A percentile compares a stretch with the other conserved stretches of the same genome.
phyloP scores from a whole-genome alignment of 805 yeast genomes.

The Isabelozyma heimii region DNA sequence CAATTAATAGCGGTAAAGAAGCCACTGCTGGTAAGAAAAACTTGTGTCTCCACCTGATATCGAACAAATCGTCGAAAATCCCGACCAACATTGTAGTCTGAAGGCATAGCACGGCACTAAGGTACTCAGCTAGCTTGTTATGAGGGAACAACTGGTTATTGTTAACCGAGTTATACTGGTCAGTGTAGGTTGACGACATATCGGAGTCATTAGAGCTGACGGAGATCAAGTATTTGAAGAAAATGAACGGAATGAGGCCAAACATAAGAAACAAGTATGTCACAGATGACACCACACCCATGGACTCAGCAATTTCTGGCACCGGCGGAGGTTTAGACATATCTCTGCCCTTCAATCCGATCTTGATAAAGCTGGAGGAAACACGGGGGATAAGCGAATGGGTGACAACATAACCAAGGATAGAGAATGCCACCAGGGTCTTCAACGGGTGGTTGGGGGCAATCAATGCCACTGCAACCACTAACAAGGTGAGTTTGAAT shows the following conservation, averaged over 20 bases:
- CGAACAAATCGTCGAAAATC: conserved; percentile 90
- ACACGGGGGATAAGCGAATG: conserved; percentile 64
- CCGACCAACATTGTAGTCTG: conserved; percentile 85
- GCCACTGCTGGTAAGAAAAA: conserved; percentile 94
- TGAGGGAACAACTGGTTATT: conserved; percentile 62
- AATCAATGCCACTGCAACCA: conserved; percentile 19
- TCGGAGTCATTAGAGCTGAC: conserved; percentile 32
- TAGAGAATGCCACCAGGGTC: conserved; percentile 64
- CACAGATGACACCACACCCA: conserved; percentile 87
- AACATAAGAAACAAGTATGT: conserved; percentile 80
- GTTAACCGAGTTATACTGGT: conserved; percentile 31
- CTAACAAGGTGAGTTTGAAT: conserved; percentile 5
- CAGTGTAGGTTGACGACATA: conserved; percentile 28
- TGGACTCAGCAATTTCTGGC: conserved; percentile 70
- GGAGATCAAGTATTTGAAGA: conserved; percentile 69
- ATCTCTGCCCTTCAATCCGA: conserved; percentile 87
- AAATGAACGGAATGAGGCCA: conserved; percentile 82
- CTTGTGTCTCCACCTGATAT: conserved; percentile 96
- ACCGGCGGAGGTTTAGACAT: conserved; percentile 74
- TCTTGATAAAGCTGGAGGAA: conserved; percentile 62
- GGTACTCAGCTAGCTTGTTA: conserved; percentile 76
- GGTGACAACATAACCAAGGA: conserved; percentile 64
- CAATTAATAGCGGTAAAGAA: conserved; percentile 84
- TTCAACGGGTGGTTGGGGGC: conserved; percentile 47
- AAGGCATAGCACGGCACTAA: conserved; percentile 79